Evolutionary conservation across 805 yeast species (phyloP), one percentile per base, ranked within the genome.

Genomic region (Pichia manshurica): DNA sequence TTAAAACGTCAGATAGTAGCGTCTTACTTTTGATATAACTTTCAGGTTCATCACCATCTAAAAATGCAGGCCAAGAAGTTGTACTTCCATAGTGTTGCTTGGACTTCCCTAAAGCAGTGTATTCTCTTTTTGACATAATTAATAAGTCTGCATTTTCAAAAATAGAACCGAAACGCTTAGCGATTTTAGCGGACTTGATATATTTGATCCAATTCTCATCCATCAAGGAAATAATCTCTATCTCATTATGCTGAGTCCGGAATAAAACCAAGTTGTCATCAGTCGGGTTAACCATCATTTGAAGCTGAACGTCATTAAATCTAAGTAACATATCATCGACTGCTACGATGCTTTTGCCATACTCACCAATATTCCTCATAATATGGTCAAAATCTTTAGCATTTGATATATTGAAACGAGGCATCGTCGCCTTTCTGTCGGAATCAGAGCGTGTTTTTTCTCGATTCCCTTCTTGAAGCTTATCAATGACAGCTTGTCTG

Each of bases 1-100:
- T 69, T 0, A 90, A 77, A 2, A 87, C 77, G 50, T 81, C 75
- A 29, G 82, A 77, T 22, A 88, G 73, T 34, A 90, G 67, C 15
- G 48, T 39, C 25, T 45, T 45, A 13, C 21, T 17, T 10, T 66
- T 58, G 79, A 55, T 42, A 44, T 81, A 80, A 52, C 78, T 75
- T 52, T 86, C 79, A 7, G 48, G 50, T n/a, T 42, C 45, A 20
- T 82, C 69, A 57, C 87, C 95, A 42, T 78, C 61, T 1, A 89
- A 63, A 88, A 96, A 90, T 0, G 96, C 95, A 2, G 96, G 96
- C 97, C 96, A 90, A 17, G 68, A 68, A 15, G 65, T 57, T 8
- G 58, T 63, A 2, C 85, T 75, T 1, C 96, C 93, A 64, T 87
- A 89, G 2, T 76, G 39, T 5, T 12, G 9, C 17, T 19, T 29